Base-by-base conservation (phyloP, 495 filamentous ascomycete species). In the Aspergillus carlsbadensis region DNA sequence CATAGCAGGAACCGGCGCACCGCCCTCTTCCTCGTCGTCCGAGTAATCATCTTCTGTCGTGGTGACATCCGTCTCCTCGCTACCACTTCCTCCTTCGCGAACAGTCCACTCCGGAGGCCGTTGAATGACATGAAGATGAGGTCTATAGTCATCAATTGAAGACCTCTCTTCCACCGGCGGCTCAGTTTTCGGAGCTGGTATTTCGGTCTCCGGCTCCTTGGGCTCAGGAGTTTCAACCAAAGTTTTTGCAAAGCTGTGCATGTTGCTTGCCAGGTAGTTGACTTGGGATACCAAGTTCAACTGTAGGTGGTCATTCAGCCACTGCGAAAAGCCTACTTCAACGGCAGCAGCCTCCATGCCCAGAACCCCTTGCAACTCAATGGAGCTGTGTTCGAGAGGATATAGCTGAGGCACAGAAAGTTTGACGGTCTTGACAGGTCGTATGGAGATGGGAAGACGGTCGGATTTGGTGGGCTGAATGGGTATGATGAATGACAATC, bases 21-120 rank as follows among this genome's bases (percentile, higher is more conserved):
- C 70, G 2, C 72, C 73, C 10, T 77, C 69, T 41, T 78, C 78
- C 18, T 80, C 75, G 4, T 80, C 81, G 1, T 78, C 70, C 17
- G 57, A 58, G 31, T 74, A 74, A 18, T 80, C 75, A 5, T 79
- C 78, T 22, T 79, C 75, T 11, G 63, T 70, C 18, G 67, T 65
- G 5, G 72, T 70, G 18, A 69, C 61, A 6, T 72, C 73, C 2
- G 67, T 66, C 2, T 54, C 57, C 2, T 75, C 70, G 14, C 68
- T 71, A 14, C 64, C 76, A 29, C 68, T 74, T 5, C 78, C 70
- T 11, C 69, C 57, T 15, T 73, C 76, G 1, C 63, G 60, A 2
- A 77, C 62, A 7, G 77, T 72, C 91, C 92, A 96, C 64, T 96
- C 92, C 2, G 89, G 87, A 1, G 92, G 92, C 5, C 91, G 79